Conservation (phyloP, 2,329 filamentous ascomycete species). For the Thelonectria blattea region DNA sequence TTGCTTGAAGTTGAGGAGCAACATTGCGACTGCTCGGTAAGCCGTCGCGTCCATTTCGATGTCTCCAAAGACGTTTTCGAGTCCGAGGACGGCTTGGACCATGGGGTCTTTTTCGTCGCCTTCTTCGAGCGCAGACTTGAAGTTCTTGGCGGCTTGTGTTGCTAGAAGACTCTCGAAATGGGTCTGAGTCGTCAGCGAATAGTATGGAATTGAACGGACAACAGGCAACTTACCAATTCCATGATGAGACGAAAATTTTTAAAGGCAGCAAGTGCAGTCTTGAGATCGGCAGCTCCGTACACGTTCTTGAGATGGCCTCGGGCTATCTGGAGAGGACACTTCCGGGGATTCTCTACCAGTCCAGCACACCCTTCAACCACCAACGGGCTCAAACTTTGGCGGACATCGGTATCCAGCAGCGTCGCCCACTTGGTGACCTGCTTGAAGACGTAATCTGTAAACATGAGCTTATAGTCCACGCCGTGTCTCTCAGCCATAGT, state of each 20-base stretch:
- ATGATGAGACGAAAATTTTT: conserved; percentile 19
- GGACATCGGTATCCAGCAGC: conserved; percentile 9
- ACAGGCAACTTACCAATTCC: conserved; percentile 19
- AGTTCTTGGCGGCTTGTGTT: conserved; percentile 27
- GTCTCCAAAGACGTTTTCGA: conserved; percentile 32
- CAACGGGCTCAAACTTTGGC: conserved; percentile 15
- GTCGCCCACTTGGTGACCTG: conserved; percentile 28
- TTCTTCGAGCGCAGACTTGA: conserved; percentile 4
- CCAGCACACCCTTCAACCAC: conserved; percentile 31
- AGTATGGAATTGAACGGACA: no score
- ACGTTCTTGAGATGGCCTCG: conserved; percentile 27
- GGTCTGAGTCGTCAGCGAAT: conserved; percentile 15
- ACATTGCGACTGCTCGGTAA: conserved; percentile 30
- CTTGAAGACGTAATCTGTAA: conserved; percentile 16
- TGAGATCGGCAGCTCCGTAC: conserved; percentile 20
- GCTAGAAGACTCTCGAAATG: conserved; percentile 22
- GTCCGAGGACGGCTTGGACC: conserved; percentile 21
- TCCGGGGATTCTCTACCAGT: conserved; percentile 25
- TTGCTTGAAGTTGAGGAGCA: conserved; percentile 26
- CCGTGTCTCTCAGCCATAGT: conserved; percentile 21
- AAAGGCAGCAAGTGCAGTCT: conserved; percentile 16
- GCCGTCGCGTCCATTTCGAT: conserved; percentile 21
- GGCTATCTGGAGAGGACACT: conserved; percentile 24
- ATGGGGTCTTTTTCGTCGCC: conserved; percentile 2
- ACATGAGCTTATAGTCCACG: conserved; percentile 4